Base-by-base conservation (phyloP, 2,329 filamentous ascomycete species). In the Myriangium duriaei region DNA sequence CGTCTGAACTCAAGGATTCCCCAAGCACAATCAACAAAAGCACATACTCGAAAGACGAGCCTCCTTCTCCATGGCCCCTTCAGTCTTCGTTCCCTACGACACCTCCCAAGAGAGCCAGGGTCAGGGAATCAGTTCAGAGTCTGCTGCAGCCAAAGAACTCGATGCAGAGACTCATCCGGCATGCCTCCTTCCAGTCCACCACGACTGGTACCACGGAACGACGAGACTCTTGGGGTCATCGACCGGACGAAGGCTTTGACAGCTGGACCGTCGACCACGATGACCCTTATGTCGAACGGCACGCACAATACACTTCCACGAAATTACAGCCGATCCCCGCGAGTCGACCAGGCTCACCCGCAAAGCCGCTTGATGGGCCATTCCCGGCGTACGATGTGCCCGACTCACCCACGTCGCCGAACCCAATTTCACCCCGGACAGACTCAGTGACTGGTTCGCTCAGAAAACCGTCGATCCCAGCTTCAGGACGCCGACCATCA, bases 321-420 rank as follows among this genome's bases (percentile, higher is more conserved):
- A 69, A 71, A 37, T 65, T 87, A 4, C 80, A 85, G 51, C 78
- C 81, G 0, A 86, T 86, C 39, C 80, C 75, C 7, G 69, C 67
- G 5, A 82, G 77, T 53, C 65, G 78, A 41, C 76, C 76, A 37
- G 68, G 72, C 9, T 81, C 76, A 32, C 78, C 79, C 1, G 74
- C 71, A 4, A 69, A 60, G 14, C 64, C 73, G 2, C 56, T 79
- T 19, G 76, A 80, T 21, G 63, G 63, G 3, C 60, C 63, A 2
- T 66, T 65, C 40, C 48, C 53, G 9, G 30, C 26, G 9, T 34
- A 44, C 13, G 42, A 50, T 14, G 43, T 28, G 16, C 17, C 33
- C 18, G 21, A 26, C 21, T 7, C 21, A 26, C 21, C 21, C n/a
- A 7, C 21, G 7, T 26, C 21, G 21, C 21, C 21, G 21, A 26